A percentile compares a stretch with the other conserved stretches of the same genome.
phyloP scores from a whole-genome alignment of 768 basidiomycete genomes.

The Termitomyces sp. region DNA sequence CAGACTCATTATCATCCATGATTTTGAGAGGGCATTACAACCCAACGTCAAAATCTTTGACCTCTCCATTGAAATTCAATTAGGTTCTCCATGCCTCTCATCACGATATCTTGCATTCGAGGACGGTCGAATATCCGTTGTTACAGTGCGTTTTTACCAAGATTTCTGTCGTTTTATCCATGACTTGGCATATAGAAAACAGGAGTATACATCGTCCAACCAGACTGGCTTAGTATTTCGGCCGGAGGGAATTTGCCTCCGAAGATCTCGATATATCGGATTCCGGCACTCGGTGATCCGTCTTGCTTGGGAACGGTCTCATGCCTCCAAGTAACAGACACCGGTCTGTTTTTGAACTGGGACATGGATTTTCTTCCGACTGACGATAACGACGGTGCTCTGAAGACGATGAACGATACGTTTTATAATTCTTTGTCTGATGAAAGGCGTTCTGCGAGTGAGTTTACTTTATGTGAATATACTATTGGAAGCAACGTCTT shows the following conservation, averaged over 20 bases:
- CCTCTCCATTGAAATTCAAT: conserved; percentile 32
- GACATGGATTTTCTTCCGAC: conserved; percentile 13
- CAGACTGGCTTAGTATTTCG: conserved; percentile 13
- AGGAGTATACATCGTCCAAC: conserved; percentile 27
- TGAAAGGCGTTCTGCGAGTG: conserved; percentile 8
- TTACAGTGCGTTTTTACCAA: conserved; percentile 32
- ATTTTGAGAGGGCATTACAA: conserved; percentile 33
- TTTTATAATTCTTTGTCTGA: conserved; percentile 11
- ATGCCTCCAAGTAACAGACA: conserved; percentile 53
- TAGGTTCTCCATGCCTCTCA: conserved; percentile 30
- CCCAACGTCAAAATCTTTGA: conserved; percentile 23
- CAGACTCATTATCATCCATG: conserved; percentile 34
- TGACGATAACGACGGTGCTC: not conserved
- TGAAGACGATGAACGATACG: not conserved
- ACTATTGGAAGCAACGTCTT: not conserved
- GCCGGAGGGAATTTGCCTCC: conserved; percentile 8
- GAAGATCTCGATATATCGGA: conserved; percentile 19
- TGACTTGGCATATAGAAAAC: conserved; percentile 18
- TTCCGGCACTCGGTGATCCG: conserved; percentile 25
- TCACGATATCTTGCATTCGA: conserved; percentile 49
- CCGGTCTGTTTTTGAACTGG: conserved; percentile 47
- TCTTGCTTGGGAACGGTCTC: conserved; percentile 27
- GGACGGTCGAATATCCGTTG: conserved; percentile 37
- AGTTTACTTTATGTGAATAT: not conserved
- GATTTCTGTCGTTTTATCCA: not conserved